Conservation (phyloP, 108 stramenopile species). For the Pseudonitzschia delicatissima region DNA sequence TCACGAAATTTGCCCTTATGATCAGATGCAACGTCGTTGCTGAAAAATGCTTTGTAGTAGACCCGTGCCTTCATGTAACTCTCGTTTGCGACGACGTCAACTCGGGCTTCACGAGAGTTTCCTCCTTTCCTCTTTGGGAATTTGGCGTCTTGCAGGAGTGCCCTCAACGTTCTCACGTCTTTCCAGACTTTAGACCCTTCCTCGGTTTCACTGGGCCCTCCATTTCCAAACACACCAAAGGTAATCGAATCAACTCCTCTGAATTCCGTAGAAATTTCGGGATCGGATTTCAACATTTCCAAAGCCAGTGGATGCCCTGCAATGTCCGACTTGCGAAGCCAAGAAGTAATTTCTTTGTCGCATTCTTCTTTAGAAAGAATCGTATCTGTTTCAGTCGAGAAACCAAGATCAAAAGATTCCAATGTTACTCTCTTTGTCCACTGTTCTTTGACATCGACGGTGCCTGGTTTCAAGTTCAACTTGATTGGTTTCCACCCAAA, state of each 20-base stretch:
- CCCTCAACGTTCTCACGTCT: slow-evolving; percentile 24
- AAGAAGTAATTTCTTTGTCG: slow-evolving; percentile 18
- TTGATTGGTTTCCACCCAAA: slow-evolving; percentile 36
- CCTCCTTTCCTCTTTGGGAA: slow-evolving; percentile 25
- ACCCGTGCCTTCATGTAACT: slow-evolving; percentile 35
- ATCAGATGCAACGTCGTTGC: slow-evolving; percentile 20
- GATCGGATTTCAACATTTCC: slow-evolving; percentile 20
- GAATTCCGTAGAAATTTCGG: slow-evolving; percentile 29
- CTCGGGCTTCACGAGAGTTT: slow-evolving; percentile 15
- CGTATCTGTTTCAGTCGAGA: slow-evolving; percentile 18
- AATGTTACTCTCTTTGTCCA: slow-evolving; percentile 22
- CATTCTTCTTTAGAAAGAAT: slow-evolving; percentile 10
- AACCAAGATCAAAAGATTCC: slow-evolving; percentile 25
- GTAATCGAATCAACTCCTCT: slow-evolving; percentile 19
- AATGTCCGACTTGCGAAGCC: slow-evolving; percentile 17
- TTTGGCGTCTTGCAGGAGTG: slow-evolving; percentile 16
- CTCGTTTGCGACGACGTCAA: slow-evolving; percentile 25
- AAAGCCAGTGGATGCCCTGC: slow-evolving; percentile 27
- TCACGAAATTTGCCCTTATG: slow-evolving; percentile 26
- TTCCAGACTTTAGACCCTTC: slow-evolving; percentile 25
- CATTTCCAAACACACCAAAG: slow-evolving; percentile 14
- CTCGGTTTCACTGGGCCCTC: slow-evolving; percentile 9
- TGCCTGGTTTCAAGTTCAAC: slow-evolving; percentile 21
- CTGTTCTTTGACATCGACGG: slow-evolving; percentile 19
- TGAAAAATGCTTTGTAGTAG: slow-evolving; percentile 29